phyloP scores from a whole-genome alignment of 2,329 filamentous ascomycete species.

The Xylaria sp. region DNA sequence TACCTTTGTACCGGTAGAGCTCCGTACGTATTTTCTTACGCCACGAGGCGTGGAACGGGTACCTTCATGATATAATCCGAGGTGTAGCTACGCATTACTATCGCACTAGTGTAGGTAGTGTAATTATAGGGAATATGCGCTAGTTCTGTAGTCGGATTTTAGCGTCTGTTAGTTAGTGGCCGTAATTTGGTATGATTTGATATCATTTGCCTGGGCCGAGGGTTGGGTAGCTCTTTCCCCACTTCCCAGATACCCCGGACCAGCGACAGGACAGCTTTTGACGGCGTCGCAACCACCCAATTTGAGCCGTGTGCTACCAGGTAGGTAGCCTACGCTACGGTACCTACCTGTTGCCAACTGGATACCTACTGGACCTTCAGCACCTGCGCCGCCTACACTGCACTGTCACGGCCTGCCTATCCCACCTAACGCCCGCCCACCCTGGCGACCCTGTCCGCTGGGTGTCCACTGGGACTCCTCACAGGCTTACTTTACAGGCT shows the following conservation, averaged over 20 bases:
- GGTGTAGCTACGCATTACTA: background rate
- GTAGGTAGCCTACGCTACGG: no score
- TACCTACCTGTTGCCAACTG: no score
- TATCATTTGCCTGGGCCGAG: constrained; percentile 8
- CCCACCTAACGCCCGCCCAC: no score
- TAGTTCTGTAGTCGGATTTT: background rate
- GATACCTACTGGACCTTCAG: background rate
- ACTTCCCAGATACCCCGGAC: constrained; percentile 14
- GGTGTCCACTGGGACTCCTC: background rate
- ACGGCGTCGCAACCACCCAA: background rate
- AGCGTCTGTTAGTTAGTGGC: background rate
- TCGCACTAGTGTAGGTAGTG: background rate
- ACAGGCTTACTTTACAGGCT: background rate
- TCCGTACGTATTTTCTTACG: no score
- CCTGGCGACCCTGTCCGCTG: no score
- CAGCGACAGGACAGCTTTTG: constrained; percentile 4
- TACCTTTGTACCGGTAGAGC: no score
- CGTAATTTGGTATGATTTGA: background rate
- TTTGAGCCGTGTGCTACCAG: background rate
- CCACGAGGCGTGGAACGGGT: no score
- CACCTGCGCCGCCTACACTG: background rate
- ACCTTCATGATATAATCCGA: background rate
- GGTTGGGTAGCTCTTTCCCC: constrained; percentile 9
- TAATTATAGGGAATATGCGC: background rate
- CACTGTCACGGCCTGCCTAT: no score